Evolutionary conservation across 805 yeast genomes (phyloP).

Genomic region (Tetrapisispora fleetii): DNA sequence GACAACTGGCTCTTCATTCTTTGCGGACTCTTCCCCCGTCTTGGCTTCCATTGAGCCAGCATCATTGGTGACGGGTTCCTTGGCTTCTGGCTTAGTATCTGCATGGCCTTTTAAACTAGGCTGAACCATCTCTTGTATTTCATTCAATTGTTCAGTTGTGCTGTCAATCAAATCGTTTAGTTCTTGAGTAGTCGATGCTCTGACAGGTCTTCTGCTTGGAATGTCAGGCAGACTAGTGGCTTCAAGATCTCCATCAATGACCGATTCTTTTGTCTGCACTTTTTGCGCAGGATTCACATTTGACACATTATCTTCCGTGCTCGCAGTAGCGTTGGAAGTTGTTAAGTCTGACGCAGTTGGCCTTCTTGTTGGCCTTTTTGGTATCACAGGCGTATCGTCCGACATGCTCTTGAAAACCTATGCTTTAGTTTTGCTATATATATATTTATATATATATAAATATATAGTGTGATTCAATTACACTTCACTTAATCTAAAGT

Average conservation of each 20-base stretch:
- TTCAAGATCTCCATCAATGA: neutral
- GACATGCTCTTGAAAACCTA: neutral
- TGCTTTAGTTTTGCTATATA: too few species aligned
- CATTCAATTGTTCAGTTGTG: conserved; percentile 8
- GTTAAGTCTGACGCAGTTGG: neutral
- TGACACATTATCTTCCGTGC: neutral
- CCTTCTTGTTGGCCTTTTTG: conserved; percentile 1
- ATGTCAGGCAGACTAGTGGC: conserved; percentile 2
- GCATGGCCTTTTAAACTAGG: neutral
- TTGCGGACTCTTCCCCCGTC: neutral
- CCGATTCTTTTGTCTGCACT: conserved; percentile 3
- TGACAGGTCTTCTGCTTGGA: conserved; percentile 6
- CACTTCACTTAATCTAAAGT: too few species aligned
- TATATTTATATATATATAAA: too few species aligned
- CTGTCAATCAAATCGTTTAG: conserved; percentile 8
- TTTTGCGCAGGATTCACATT: conserved; percentile 5
- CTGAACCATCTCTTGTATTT: conserved; percentile 7
- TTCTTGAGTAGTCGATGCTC: conserved; percentile 6
- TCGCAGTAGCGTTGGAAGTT: too few species aligned
- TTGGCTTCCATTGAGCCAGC: neutral
- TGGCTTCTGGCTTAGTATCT: neutral
- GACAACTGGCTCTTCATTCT: neutral
- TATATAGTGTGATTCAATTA: too few species aligned
- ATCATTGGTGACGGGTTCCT: neutral
- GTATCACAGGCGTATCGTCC: neutral